Base-by-base conservation (phyloP, 176 grass and related monocot genomes). In the Leersia perrieri region DNA sequence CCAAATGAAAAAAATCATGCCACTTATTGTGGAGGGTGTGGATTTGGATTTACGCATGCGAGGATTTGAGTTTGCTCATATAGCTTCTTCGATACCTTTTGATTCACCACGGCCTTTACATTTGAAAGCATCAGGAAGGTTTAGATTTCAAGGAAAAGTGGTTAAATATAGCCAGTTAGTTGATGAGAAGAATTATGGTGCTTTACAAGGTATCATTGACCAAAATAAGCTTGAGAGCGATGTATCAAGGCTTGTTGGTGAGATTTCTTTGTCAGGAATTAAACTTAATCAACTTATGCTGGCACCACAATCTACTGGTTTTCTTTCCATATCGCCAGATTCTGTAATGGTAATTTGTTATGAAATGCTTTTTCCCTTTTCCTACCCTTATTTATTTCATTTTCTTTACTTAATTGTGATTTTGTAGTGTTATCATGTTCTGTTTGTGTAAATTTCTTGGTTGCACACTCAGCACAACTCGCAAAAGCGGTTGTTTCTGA, bases 81-180 rank as follows among this genome's bases (percentile, higher is more conserved):
- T 98, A 82, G 89, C 88, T 81, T 91, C 90, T 68, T 91, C 92
- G 23, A 91, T 81, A 81, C 87, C 90, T 82, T 95, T 98, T 81
- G 96, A 95, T 83, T 90, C 92, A 77, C 96, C 92, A 61, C 86
- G 92, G 15, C 85, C 92, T 49, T 62, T 94, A 65, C 96, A 98
- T 82, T 91, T 95, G 84, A 98, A 98, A 89, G 92, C 92, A 88
- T 95, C 96, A 42, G 96, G 96, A 73, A 92, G 84, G 84, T 45
- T 98, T 55, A 98, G 95, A 83, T 98, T 98, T 93, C 92, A 93
- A 89, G 96, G 96, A 74, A 98, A 93, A 75, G 78, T 98, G 71
- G 15, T 91, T 33, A 93, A 95, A 87, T 72, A 90, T 77, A 80
- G 23, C 41, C 80, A 79, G 81, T 65, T 70, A 33, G 76, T 79